phyloP scores from a whole-genome alignment of 768 basidiomycete genomes.

The Lyophyllum shimeji region DNA sequence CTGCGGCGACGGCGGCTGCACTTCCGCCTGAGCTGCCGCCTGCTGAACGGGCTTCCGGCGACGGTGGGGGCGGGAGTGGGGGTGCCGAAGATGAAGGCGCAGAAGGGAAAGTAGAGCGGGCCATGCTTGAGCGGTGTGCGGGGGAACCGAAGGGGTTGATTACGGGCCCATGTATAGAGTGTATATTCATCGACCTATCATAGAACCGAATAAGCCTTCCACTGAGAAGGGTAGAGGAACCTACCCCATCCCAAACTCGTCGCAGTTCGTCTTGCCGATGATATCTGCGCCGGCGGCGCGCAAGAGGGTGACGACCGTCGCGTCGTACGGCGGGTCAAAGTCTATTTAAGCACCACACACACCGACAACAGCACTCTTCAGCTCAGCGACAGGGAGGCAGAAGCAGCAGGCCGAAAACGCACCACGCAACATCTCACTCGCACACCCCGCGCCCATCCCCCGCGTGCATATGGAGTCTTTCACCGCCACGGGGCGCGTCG shows the following conservation, averaged over 20 bases:
- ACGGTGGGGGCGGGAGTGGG: constrained; percentile 4
- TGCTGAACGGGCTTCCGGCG: constrained; percentile 51
- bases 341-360: constrained; percentile 37
- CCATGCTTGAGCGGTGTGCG: background rate
- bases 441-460: constrained; percentile 67
- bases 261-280: constrained; percentile 90
- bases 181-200: constrained; percentile 71
- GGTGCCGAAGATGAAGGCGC: background rate
- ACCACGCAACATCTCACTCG: constrained; percentile 75
- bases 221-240: constrained; percentile 18
- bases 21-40: constrained; percentile 96
- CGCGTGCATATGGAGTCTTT: constrained; percentile 88
- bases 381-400: background rate
- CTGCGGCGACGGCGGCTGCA: constrained; percentile 88
- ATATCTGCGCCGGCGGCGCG: constrained; percentile 64
- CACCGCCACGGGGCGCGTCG: constrained; percentile 58
- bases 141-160: constrained; percentile 61
- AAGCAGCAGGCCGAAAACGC: constrained; percentile 1
- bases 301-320: constrained; percentile 75
- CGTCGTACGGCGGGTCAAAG: constrained; percentile 80
- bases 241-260: constrained; percentile 99
- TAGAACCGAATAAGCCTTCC: background rate
- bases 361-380: background rate
- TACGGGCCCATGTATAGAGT: constrained; percentile 75
- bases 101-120: background rate